Percentiles rank a stretch among this genome's conserved stretches.
phyloP scores from a whole-genome alignment of 2,329 filamentous ascomycete species.

The Graphilbum fragrans region DNA sequence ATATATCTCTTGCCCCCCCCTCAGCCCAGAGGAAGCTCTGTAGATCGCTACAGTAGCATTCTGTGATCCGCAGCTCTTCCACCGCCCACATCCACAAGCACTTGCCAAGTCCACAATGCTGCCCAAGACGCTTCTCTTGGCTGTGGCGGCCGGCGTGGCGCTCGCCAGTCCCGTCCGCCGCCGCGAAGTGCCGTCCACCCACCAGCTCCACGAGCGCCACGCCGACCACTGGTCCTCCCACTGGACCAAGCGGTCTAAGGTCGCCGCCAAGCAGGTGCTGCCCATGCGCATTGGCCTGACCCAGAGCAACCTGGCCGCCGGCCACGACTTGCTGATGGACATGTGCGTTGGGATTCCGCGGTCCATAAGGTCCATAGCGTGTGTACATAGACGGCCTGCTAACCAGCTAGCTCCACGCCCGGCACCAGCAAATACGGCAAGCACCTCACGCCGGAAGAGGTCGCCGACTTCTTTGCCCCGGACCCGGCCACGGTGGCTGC shows the following conservation, averaged over 20 bases:
- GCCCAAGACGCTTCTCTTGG: background rate
- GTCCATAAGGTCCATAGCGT: background rate
- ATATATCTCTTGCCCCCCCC: too few species aligned
- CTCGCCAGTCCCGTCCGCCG: conserved; percentile 1
- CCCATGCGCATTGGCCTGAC: conserved; percentile 7
- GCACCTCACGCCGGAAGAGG: conserved; percentile 21
- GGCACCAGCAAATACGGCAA: conserved; percentile 20
- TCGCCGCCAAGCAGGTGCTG: conserved; percentile 9
- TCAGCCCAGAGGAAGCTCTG: too few species aligned
- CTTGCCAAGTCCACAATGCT: conserved; percentile 2
- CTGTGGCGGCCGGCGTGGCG: background rate
- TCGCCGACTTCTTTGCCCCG: conserved; percentile 23
- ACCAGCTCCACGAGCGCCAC: conserved; percentile 15
- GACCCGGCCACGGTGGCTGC: conserved; percentile 16
- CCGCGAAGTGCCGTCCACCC: conserved; percentile 3
- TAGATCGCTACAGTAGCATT: too few species aligned
- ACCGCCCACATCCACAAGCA: too few species aligned
- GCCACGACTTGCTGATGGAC: conserved; percentile 16
- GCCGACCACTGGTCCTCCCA: conserved; percentile 11
- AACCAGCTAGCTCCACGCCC: conserved; percentile 9
- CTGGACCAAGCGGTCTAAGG: conserved; percentile 16
- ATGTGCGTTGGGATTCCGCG: conserved; percentile 10
- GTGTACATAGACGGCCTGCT: background rate
- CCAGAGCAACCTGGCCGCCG: conserved; percentile 16
- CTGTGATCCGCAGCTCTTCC: too few species aligned